phyloP scores from a whole-genome alignment of 1,284 basidiomycete species.

The Malassezia arunalokei region DNA sequence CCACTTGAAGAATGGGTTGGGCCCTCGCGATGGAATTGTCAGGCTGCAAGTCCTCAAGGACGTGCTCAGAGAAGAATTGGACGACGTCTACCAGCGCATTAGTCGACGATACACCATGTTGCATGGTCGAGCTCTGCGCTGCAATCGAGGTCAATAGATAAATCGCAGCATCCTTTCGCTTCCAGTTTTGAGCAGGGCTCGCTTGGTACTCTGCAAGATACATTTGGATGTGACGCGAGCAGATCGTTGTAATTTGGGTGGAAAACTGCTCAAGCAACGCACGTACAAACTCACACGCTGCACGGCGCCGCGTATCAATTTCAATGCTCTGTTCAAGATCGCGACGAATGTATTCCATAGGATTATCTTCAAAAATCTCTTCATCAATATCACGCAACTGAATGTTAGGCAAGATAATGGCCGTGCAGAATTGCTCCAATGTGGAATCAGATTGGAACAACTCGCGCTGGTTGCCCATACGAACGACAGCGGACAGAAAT shows the following conservation, averaged over 20 bases:
- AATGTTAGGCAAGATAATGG: conserved; percentile 88
- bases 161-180: conserved; percentile 87
- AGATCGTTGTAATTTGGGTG: conserved; percentile 68
- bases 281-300: conserved; percentile 81
- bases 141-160: conserved; percentile 85
- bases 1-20: conserved; percentile 76
- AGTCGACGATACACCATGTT: conserved; percentile 70
- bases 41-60: conserved; percentile 69
- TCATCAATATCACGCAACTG: conserved; percentile 74
- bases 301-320: conserved; percentile 68
- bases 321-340: conserved; percentile 60
- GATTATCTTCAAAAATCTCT: conserved; percentile 94
- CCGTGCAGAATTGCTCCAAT: conserved; percentile 69
- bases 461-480: conserved; percentile 52
- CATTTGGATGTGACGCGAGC: conserved; percentile 65
- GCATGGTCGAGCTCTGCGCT: conserved; percentile 64
- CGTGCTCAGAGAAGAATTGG: conserved; percentile 83
- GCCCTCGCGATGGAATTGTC: conserved; percentile 3
- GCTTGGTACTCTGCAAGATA: conserved; percentile 57
- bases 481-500: conserved; percentile 81
- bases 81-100: conserved; percentile 88
- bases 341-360: conserved; percentile 82
- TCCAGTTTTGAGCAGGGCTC: conserved; percentile 66
- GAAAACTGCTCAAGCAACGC: conserved; percentile 73
- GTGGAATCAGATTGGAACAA: conserved; percentile 57